Percentiles rank a stretch among this genome's conserved stretches.
phyloP scores from a whole-genome alignment of 1,284 basidiomycete genomes.

The Ceratobasidium sp. region DNA sequence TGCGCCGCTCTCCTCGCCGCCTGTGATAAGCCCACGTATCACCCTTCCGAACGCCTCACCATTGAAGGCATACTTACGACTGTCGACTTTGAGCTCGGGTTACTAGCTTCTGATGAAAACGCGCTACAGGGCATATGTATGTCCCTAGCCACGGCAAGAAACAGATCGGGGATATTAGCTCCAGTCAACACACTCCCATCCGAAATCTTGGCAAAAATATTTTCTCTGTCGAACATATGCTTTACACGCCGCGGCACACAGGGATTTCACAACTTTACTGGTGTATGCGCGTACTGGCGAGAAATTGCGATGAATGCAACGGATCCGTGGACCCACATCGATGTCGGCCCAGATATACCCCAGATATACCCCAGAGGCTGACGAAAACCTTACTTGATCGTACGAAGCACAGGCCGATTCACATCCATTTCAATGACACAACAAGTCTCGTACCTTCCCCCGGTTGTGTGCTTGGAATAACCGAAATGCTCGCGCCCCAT shows the following conservation, averaged over 20 bases:
- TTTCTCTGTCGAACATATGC: not conserved
- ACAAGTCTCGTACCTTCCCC: not conserved
- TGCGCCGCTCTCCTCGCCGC: not conserved
- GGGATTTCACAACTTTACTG: not conserved
- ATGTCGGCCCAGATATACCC: no score
- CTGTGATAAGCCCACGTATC: no score
- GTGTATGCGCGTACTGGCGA: not conserved
- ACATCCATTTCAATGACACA: not conserved
- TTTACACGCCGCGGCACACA: no score
- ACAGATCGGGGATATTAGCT: not conserved
- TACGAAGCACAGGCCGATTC: not conserved
- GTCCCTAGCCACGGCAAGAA: not conserved
- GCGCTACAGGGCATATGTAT: not conserved
- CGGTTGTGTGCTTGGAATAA: not conserved
- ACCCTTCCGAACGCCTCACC: not conserved
- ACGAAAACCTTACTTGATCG: not conserved
- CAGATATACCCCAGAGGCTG: not conserved
- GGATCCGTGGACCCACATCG: not conserved
- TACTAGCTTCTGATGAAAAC: not conserved
- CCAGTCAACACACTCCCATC: slow-evolving; percentile 4
- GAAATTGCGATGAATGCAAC: not conserved
- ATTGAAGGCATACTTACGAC: not conserved
- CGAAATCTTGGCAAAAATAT: not conserved
- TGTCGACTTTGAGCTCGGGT: not conserved
- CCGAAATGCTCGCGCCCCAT: not conserved